Evolutionary conservation across 257 asterid species (phyloP), one percentile per base, ranked within the genome.

Genomic region (Solanum raphanifolium): DNA sequence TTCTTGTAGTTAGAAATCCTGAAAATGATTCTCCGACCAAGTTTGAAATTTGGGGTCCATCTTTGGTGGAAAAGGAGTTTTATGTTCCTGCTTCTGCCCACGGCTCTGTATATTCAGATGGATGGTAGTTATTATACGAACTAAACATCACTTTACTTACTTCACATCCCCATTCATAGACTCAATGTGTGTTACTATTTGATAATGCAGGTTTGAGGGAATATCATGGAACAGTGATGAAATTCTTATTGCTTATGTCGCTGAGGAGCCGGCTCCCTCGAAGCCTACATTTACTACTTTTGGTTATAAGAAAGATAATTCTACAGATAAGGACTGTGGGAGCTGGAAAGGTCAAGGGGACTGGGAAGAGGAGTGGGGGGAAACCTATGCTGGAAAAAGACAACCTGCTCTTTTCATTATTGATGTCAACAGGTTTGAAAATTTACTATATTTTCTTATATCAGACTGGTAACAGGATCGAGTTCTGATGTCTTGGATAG

Each of bases 351-450:
- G 94, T 88, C 96, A 92, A 91, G 99, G 99, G 85, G 95, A 92
- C 21, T 96, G 98, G 98, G 99, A 96, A 91, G 99, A 96, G 92
- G 97, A 95, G 82, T 97, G 99, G 99, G 99, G 99, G 58, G 99
- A 97, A 93, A 88, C 95, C 84, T 97, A 97, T 88, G 92, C 93
- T 83, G 98, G 99, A 88, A 97, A 95, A 93, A 92, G 95, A 89
- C 98, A 94, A 89, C 98, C 99, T 35, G 95, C 99, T 32, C 98
- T 95, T 76, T 97, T 96, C 90, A 95, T 93, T 69, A 92, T 97
- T 58, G 86, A 94, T 84, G 82, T 90, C 62, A 79, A 86, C 88
- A 96, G 98, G 99, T 95, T 34, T 35, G 84, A 83, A 6, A 25
- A 18, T 86, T 32, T 75, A 55, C 83, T 46, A 43, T 86, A 75